phyloP scores from a whole-genome alignment of 2,329 filamentous ascomycete genomes.

The Fusarium camptoceras region DNA sequence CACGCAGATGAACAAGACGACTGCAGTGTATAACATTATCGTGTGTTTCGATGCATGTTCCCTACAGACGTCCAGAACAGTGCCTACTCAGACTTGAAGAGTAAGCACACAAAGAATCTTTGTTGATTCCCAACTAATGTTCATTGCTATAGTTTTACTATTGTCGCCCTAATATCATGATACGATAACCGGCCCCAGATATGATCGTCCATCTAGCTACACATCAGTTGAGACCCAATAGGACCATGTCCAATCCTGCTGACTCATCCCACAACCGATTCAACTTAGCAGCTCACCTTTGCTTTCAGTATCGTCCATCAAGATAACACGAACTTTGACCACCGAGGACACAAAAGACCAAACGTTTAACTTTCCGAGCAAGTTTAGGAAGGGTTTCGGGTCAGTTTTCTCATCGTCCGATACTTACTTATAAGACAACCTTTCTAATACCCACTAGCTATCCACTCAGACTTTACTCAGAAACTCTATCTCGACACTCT shows the following conservation, averaged over 20 bases:
- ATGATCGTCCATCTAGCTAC: background rate
- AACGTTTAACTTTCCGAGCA: background rate
- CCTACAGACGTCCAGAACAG: background rate
- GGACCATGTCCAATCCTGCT: conserved; percentile 31
- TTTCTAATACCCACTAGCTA: background rate
- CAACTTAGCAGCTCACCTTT: background rate
- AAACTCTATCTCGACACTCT: background rate
- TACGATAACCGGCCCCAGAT: background rate
- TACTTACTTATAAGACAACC: background rate
- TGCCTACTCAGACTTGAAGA: background rate
- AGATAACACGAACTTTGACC: background rate
- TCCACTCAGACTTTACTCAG: background rate
- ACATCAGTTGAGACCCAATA: conserved; percentile 35
- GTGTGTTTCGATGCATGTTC: background rate
- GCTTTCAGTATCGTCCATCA: background rate
- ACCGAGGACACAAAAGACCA: background rate
- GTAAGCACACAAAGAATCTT: background rate
- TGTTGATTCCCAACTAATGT: background rate
- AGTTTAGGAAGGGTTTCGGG: background rate
- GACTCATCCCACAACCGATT: conserved; percentile 43
- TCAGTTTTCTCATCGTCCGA: background rate
- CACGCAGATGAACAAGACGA: background rate
- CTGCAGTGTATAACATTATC: conserved; percentile 11
- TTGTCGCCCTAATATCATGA: background rate
- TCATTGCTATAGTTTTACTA: background rate